Conservation (phyloP, 1,139 yeast genomes). For the Lizanozyma gosingica region DNA sequence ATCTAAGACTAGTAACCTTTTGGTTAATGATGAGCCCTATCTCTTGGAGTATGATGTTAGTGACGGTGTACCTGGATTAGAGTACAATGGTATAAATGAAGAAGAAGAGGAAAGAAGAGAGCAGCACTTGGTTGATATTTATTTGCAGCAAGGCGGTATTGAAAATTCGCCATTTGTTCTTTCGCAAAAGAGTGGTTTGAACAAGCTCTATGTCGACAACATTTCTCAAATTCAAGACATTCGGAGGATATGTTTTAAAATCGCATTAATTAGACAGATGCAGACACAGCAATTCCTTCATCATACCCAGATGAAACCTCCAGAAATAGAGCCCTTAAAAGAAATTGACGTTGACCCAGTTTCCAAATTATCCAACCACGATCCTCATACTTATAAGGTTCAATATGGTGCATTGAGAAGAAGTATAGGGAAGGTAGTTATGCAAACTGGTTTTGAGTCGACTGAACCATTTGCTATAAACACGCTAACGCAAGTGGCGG, state of each 20-base stretch:
- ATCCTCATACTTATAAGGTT: slow-evolving; percentile 44
- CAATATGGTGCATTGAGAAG: slow-evolving; percentile 62
- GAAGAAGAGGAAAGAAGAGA: slow-evolving; percentile 44
- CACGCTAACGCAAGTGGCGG: slow-evolving; percentile 76
- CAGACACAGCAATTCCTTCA: slow-evolving; percentile 77
- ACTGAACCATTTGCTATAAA: slow-evolving; percentile 74
- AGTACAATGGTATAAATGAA: slow-evolving; percentile 42
- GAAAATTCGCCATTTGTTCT: slow-evolving; percentile 23
- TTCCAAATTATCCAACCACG: slow-evolving; percentile 66
- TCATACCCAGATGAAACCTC: slow-evolving; percentile 64
- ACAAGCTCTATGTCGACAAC: slow-evolving; percentile 52
- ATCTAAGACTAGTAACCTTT: slow-evolving; percentile 28
- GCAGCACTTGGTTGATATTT: slow-evolving; percentile 33
- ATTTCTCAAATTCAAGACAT: slow-evolving; percentile 80
- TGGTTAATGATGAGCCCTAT: slow-evolving; percentile 57
- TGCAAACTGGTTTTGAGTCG: slow-evolving; percentile 91
- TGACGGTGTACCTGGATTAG: slow-evolving; percentile 69
- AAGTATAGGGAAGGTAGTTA: slow-evolving; percentile 67
- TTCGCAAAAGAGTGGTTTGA: slow-evolving; percentile 39
- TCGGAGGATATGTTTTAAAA: slow-evolving; percentile 79
- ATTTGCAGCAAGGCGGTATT: slow-evolving; percentile 22
- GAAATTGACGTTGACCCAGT: slow-evolving; percentile 75
- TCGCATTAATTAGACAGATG: slow-evolving; percentile 82
- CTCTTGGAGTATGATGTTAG: slow-evolving; percentile 76
- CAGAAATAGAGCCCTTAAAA: slow-evolving; percentile 50